A percentile compares a stretch with the other conserved stretches of the same genome.
These are phyloP conservation scores for Suillus alpinus DNA, from an alignment of 768 basidiomycete species.

Conservation along the genomic window DNA sequence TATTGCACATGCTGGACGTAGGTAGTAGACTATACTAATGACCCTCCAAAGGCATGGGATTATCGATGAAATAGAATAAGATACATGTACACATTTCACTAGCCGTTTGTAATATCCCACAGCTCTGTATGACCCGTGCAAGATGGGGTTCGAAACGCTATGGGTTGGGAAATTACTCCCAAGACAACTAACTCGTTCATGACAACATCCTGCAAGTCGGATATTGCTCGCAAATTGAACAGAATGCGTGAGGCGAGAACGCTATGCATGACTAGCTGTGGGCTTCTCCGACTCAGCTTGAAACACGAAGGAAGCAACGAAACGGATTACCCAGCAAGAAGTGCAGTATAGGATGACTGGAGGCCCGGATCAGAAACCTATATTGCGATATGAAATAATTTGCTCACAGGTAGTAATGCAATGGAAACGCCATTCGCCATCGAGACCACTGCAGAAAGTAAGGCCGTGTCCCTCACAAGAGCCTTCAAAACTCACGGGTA, in stretches of 20 bases:
- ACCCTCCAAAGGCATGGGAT: neutral
- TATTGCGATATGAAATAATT: neutral
- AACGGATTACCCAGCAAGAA: neutral
- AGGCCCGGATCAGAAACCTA: neutral
- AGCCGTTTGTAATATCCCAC: neutral
- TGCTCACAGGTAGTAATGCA: neutral
- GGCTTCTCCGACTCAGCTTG: neutral
- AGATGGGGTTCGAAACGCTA: neutral
- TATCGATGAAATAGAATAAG: neutral
- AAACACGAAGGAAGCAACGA: too few relatives aligned
- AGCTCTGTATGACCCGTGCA: neutral
- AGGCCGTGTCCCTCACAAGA: neutral
- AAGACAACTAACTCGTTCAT: too few relatives aligned
- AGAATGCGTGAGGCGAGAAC: neutral
- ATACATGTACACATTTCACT: neutral
- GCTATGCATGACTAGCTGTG: neutral
- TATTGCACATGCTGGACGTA: too few relatives aligned
- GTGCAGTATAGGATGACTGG: neutral
- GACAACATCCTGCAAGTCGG: neutral
- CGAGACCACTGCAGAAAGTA: neutral
- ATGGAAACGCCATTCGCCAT: neutral
- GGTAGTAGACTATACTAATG: neutral
- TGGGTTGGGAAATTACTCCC: neutral
- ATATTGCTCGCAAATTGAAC: neutral
- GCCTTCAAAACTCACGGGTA: neutral